A percentile compares a stretch with the other conserved stretches of the same genome.
Conservation (phyloP, 352 stramenopile species). For the Phytophthora boehmeriae region DNA sequence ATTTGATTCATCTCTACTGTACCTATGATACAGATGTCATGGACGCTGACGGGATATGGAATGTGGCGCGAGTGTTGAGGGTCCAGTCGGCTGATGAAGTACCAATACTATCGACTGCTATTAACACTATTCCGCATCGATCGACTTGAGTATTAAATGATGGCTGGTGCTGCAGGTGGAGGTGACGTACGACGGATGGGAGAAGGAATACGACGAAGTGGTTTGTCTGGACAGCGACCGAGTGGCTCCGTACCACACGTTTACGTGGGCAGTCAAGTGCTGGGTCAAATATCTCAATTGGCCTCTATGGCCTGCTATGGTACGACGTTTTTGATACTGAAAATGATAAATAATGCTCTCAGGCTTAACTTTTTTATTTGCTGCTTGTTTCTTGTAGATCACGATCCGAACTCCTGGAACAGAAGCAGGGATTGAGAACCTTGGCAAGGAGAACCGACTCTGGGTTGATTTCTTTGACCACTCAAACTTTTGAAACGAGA, state of each 20-base stretch:
- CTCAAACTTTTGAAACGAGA: conserved; percentile 43
- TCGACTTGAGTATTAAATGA: not conserved
- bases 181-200: conserved; percentile 77
- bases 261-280: conserved; percentile 79
- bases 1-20: no score
- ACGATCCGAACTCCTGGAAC: conserved; percentile 68
- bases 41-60: conserved; percentile 70
- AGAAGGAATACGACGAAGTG: conserved; percentile 59
- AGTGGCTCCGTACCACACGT: conserved; percentile 78
- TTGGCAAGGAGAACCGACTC: conserved; percentile 44
- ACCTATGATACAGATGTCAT: conserved; percentile 67
- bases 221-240: conserved; percentile 58
- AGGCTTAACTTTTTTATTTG: not conserved
- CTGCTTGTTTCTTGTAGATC: conserved; percentile 38
- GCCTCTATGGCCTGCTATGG: conserved; percentile 73
- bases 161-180: conserved; percentile 46
- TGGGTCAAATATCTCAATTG: conserved; percentile 87
- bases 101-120: not conserved
- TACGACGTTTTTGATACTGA: conserved; percentile 15
- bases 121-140: not conserved
- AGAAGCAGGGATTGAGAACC: conserved; percentile 36
- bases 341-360: not conserved
- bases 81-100: conserved; percentile 31
- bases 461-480: conserved; percentile 70
- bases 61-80: conserved; percentile 59